These are phyloP conservation scores for Diaporthe velutina DNA, from an alignment of 2,329 filamentous ascomycete species.

Conservation along the genomic window DNA sequence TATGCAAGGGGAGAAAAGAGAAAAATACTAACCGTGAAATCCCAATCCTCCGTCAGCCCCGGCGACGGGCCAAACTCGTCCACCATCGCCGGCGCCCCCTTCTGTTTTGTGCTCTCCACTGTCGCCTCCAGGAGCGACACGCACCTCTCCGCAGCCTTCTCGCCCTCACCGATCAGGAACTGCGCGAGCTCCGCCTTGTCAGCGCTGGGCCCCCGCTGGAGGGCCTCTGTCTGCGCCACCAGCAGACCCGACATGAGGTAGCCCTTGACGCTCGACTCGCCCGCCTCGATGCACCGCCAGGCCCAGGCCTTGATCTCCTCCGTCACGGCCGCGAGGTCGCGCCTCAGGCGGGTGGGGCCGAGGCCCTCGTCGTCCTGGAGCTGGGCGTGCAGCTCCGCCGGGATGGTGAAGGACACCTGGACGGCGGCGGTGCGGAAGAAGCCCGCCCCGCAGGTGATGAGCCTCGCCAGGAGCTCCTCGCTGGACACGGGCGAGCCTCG, in stretches of 20 bases:
- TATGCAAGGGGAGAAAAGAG: no score
- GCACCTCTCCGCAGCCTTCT: slow-evolving; percentile 46
- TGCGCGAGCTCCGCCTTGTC: slow-evolving; percentile 48
- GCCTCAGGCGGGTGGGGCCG: slow-evolving; percentile 47
- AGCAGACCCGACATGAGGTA: slow-evolving; percentile 52
- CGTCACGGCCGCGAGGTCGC: slow-evolving; percentile 50
- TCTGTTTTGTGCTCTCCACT: slow-evolving; percentile 42
- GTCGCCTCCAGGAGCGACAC: slow-evolving; percentile 51
- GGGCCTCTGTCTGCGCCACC: slow-evolving; percentile 51
- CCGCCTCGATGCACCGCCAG: slow-evolving; percentile 52
- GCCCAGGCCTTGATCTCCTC: slow-evolving; percentile 48
- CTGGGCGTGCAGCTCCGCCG: slow-evolving; percentile 60
- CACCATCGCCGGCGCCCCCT: slow-evolving; percentile 16
- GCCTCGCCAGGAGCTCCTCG: slow-evolving; percentile 52
- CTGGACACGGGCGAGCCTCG: background rate
- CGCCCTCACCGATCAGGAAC: slow-evolving; percentile 46
- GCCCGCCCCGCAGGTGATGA: slow-evolving; percentile 56
- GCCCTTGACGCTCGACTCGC: slow-evolving; percentile 59
- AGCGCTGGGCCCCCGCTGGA: slow-evolving; percentile 46
- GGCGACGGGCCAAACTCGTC: slow-evolving; percentile 1
- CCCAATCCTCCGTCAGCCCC: slow-evolving; percentile 37
- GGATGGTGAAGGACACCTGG: slow-evolving; percentile 57
- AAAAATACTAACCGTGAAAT: slow-evolving; percentile 32
- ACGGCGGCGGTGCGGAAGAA: slow-evolving; percentile 57
- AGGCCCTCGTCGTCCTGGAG: slow-evolving; percentile 54